phyloP scores from a whole-genome alignment of 2,329 filamentous ascomycete species.

The Aureobasidium leucospermi region DNA sequence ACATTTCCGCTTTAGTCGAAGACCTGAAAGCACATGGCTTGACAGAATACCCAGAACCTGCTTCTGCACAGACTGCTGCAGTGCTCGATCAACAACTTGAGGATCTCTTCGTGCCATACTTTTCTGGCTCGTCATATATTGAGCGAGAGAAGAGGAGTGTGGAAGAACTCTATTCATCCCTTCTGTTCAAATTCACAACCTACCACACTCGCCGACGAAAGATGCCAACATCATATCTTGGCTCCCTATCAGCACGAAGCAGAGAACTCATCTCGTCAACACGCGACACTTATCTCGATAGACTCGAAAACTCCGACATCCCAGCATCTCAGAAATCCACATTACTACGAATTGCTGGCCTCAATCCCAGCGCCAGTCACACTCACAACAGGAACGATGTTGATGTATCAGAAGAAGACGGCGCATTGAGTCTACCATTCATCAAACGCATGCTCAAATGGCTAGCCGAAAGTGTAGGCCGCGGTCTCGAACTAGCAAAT shows the following conservation, averaged over 20 bases:
- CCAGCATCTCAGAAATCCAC: slow-evolving; percentile 83
- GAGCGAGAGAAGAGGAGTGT: slow-evolving; percentile 60
- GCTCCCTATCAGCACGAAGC: slow-evolving; percentile 79
- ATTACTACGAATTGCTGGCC: slow-evolving; percentile 79
- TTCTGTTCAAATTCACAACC: slow-evolving; percentile 95
- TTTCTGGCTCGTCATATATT: slow-evolving; percentile 58
- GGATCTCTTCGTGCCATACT: slow-evolving; percentile 59
- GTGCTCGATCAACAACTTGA: slow-evolving; percentile 61
- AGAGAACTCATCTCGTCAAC: slow-evolving; percentile 82
- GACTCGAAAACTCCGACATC: slow-evolving; percentile 80
- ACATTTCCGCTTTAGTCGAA: slow-evolving; percentile 80
- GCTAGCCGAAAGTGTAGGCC: slow-evolving; percentile 88
- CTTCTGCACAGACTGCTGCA: slow-evolving; percentile 73
- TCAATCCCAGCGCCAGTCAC: slow-evolving; percentile 52
- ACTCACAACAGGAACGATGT: slow-evolving; percentile 66
- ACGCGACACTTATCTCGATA: slow-evolving; percentile 83
- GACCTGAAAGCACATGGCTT: slow-evolving; percentile 90
- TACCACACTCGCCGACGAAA: slow-evolving; percentile 87
- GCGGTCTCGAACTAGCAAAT: slow-evolving; percentile 83
- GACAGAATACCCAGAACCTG: slow-evolving; percentile 89
- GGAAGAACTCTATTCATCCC: slow-evolving; percentile 78
- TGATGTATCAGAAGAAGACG: slow-evolving; percentile 85
- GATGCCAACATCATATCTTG: slow-evolving; percentile 84
- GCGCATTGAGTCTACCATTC: slow-evolving; percentile 70
- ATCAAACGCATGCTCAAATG: slow-evolving; percentile 98